Evolutionary conservation across 23 red algal species (phyloP), one percentile per base, ranked within the genome.

Genomic region (Rhodosorus marinus): DNA sequence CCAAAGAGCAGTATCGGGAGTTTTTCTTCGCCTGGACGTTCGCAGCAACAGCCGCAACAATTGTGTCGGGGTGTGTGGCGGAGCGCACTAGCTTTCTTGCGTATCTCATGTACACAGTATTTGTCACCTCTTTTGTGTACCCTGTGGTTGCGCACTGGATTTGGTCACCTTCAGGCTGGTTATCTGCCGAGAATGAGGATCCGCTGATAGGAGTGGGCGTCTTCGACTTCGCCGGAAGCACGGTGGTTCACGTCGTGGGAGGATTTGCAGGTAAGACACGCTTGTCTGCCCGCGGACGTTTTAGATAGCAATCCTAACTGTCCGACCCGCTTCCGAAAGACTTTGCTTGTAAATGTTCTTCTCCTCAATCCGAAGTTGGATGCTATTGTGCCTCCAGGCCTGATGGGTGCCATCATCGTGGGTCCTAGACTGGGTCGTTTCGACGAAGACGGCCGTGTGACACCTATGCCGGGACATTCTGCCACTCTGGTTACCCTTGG

Each of bases 21-120:
- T 78, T 63, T 31, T 83, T 81, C 38, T 94, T 94, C 49, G 73
- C 83, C 48, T 94, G 76, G 75, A 76, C 78, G 33, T 94, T 94
- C 59, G 76, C 75, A 9, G 72, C 76, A 5, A 94, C 88, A 0
- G 88, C 88, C n/a, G 88, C 88, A 17, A 79, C 88, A 20, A 94
- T 94, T 43, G 88, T 94, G 19, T 78, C 78, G 24, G 88, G 77
- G 30, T 81, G 78, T 8, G 70, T 94, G 6, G 76, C 73, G 21
- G 88, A 94, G 56, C 47, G 88, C 15, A 80, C 76, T 8, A 76
- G 64, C n/a, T 69, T 94, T 29, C 80, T 80, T 56, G 76, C 88
- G 17, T 94, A 94, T 46, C 69, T 79, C 6, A 64, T 64, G 33
- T 94, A 82, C 59, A 74, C 76, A 20, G 83, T 80, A 54, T 70